These are phyloP conservation scores for Apiospora marii DNA, from an alignment of 2,329 filamentous ascomycete genomes.

Conservation along the genomic window DNA sequence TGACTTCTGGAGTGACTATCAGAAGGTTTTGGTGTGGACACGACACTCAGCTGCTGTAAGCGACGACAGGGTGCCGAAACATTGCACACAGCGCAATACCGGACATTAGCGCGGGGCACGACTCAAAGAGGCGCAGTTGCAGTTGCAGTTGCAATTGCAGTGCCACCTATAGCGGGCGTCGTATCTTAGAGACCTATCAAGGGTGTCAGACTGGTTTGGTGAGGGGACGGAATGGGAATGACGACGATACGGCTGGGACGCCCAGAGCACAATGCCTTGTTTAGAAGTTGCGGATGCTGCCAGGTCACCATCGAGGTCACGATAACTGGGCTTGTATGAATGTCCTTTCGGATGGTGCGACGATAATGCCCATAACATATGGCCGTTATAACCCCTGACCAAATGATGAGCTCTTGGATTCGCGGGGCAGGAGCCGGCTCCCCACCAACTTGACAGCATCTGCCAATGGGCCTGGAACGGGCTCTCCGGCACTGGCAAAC, in stretches of 20 bases:
- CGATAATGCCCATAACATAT: conserved; percentile 12
- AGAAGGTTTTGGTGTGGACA: background rate
- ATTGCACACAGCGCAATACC: background rate
- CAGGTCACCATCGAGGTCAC: background rate
- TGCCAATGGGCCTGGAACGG: conserved; percentile 7
- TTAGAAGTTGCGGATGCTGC: conserved; percentile 4
- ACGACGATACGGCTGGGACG: background rate
- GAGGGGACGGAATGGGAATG: background rate
- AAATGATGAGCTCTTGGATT: background rate
- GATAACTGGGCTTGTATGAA: conserved; percentile 1
- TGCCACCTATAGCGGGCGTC: background rate
- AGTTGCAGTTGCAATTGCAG: background rate
- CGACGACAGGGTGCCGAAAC: background rate
- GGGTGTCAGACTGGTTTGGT: background rate
- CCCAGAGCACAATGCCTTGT: background rate
- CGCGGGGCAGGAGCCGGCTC: background rate
- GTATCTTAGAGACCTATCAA: background rate
- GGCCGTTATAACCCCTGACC: background rate
- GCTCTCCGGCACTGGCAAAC: background rate
- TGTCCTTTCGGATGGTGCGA: conserved; percentile 5
- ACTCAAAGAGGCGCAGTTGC: background rate
- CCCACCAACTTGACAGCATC: background rate
- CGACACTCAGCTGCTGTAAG: background rate
- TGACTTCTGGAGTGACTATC: background rate
- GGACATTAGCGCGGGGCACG: background rate